Evolutionary conservation across 2,329 filamentous ascomycete species (phyloP).

Genomic region (Mariannaea elegans): DNA sequence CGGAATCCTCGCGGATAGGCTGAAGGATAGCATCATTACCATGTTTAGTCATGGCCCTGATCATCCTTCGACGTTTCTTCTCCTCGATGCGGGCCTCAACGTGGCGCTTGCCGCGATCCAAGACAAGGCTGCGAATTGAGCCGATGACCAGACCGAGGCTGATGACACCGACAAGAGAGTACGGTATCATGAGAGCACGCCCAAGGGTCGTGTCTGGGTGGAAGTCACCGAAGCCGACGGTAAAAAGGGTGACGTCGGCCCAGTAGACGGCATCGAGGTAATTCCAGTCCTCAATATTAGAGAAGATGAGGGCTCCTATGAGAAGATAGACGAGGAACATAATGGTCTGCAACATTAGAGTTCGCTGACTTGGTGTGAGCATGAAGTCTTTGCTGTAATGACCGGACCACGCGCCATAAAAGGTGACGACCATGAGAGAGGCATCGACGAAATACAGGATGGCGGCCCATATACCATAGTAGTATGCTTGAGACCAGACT

Average conservation of each 20-base stretch:
- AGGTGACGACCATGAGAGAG: slow-evolving; percentile 79
- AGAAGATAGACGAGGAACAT: slow-evolving; percentile 84
- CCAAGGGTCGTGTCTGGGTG: slow-evolving; percentile 61
- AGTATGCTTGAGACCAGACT: slow-evolving; percentile 82
- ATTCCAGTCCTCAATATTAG: slow-evolving; percentile 74
- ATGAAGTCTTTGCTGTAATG: slow-evolving; percentile 83
- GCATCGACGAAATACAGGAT: slow-evolving; percentile 82
- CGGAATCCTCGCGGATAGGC: slow-evolving; percentile 51
- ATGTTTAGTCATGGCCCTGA: slow-evolving; percentile 55
- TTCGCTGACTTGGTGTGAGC: slow-evolving; percentile 82
- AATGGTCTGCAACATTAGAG: slow-evolving; percentile 90
- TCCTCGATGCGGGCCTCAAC: slow-evolving; percentile 68
- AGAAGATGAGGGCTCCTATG: slow-evolving; percentile 79
- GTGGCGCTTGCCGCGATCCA: slow-evolving; percentile 65
- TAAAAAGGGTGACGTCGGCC: slow-evolving; percentile 76
- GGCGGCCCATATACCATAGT: slow-evolving; percentile 84
- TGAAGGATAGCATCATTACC: slow-evolving; percentile 59
- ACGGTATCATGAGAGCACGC: slow-evolving; percentile 81
- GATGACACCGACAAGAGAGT: slow-evolving; percentile 83
- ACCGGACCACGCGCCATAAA: slow-evolving; percentile 73
- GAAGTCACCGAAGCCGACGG: slow-evolving; percentile 70
- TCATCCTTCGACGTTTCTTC: slow-evolving; percentile 61
- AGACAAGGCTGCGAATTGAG: slow-evolving; percentile 74
- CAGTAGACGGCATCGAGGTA: slow-evolving; percentile 84
- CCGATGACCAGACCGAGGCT: slow-evolving; percentile 85